phyloP scores from a whole-genome alignment of 345 rosid species.

The Bruguiera parviflora region DNA sequence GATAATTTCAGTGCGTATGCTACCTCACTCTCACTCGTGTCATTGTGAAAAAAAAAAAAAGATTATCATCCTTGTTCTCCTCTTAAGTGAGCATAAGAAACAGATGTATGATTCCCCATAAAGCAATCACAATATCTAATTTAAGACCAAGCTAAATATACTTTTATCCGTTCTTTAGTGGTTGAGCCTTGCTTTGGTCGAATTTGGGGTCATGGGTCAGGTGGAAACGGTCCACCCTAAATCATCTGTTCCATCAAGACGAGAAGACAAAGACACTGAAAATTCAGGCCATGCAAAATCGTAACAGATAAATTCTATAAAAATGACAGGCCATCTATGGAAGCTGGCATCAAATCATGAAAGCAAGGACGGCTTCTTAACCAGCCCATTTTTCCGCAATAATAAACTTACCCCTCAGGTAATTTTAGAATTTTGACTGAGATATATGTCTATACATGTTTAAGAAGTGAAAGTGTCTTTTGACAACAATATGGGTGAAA shows the following conservation, averaged over 20 bases:
- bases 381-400: not conserved
- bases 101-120: too few species aligned
- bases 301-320: not conserved
- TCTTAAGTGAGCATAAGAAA: too few species aligned
- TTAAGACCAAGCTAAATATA: not conserved
- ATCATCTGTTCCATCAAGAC: constrained; percentile 33
- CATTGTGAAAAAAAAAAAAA: too few species aligned
- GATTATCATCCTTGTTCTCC: too few species aligned
- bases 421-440: not conserved
- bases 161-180: constrained; percentile 24
- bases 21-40: not conserved
- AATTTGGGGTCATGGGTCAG: constrained; percentile 25
- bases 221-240: constrained; percentile 35
- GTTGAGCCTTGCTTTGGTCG: constrained; percentile 46
- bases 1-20: not conserved
- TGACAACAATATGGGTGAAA: too few species aligned
- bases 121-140: too few species aligned
- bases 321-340: not conserved
- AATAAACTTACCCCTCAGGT: not conserved
- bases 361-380: not conserved
- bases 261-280: constrained; percentile 28
- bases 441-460: too few species aligned
- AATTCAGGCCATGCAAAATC: not conserved
- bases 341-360: not conserved
- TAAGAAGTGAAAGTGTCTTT: too few species aligned